Evolutionary conservation across 768 basidiomycete genomes (phyloP), one percentile per base, ranked within the genome.

Genomic region (Leccinum aurantiacum): DNA sequence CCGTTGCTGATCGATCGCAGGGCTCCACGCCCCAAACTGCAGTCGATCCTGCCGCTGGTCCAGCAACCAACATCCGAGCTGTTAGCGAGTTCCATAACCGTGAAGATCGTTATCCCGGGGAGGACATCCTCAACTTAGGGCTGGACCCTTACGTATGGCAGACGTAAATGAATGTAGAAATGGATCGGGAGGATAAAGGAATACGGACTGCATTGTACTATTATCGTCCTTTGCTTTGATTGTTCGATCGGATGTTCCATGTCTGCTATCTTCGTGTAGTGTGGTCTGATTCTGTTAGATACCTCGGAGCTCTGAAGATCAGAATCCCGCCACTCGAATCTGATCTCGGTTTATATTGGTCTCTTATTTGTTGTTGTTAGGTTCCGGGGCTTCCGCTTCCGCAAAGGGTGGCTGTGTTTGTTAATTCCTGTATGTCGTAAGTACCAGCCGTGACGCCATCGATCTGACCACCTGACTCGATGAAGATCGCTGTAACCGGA

Each of bases 401-500:
- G 29, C 29, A 29, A 29, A 29, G 29, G 29, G 29, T 29, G 29
- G 0, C 29, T 29, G 29, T 29, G 0, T 29, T 29, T 29, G 29
- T 29, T 29, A 29, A 9, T 29, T 29, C 29, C 29, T 29, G 29
- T 29, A 9, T 29, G 29, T 29, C 0, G 29, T 29, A 29, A 29
- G 29, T 29, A 29, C 29, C 29, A 29, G 9, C 9, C 9, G 29
- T 29, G 29, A 29, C 29, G 29, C 29, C 29, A 29, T 29, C 29
- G 29, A 29, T 29, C 29, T 29, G 29, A 29, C 29, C 29, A 3
- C 29, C 29, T 29, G 29, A 29, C 46, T 13, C 3, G 50, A 84
- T 84, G 83, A 85, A 78, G 64, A 75, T 88, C 56, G 82, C 78
- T 19, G 68, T 89, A 13, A 85, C 86, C 37, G 86, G 87, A 38